phyloP scores from a whole-genome alignment of 2,329 filamentous ascomycete species.

The Phialophora chinensis region DNA sequence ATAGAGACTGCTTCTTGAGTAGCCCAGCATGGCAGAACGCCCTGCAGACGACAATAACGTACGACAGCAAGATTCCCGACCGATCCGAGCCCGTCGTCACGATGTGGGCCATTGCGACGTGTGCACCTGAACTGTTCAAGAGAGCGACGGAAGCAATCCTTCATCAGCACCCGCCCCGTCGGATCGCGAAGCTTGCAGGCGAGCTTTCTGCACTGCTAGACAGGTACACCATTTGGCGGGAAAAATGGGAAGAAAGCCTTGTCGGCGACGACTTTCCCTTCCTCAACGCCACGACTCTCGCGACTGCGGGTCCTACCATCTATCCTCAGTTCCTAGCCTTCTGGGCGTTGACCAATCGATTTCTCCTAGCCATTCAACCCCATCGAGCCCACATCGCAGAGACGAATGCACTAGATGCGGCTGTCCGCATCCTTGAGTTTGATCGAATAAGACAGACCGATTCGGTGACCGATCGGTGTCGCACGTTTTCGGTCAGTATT shows the following conservation, averaged over 20 bases:
- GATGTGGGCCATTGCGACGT: conserved; percentile 23
- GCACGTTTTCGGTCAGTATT: conserved; percentile 17
- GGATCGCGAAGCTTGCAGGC: not conserved
- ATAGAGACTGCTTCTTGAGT: conserved; percentile 27
- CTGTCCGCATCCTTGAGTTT: conserved; percentile 10
- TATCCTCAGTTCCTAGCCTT: conserved; percentile 22
- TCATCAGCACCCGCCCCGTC: not conserved
- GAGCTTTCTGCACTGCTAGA: conserved; percentile 17
- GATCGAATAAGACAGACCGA: conserved; percentile 9
- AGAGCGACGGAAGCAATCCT: conserved; percentile 20
- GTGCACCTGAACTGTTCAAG: conserved; percentile 21
- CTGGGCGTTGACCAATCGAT: conserved; percentile 21
- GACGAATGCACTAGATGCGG: conserved; percentile 12
- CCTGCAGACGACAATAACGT: conserved; percentile 14
- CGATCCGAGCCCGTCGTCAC: conserved; percentile 23
- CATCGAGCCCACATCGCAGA: conserved; percentile 6
- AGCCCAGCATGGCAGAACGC: conserved; percentile 23
- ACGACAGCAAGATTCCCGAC: conserved; percentile 6
- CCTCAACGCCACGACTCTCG: conserved; percentile 4
- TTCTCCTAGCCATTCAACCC: conserved; percentile 22
- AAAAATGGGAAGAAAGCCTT: conserved; percentile 15
- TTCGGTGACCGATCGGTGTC: conserved; percentile 11
- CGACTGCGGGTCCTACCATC: conserved; percentile 10
- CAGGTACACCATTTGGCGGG: conserved; percentile 16
- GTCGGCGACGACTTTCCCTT: not conserved